phyloP scores from a whole-genome alignment of 2,329 filamentous ascomycete genomes.

The Mollisiaceae sp. region DNA sequence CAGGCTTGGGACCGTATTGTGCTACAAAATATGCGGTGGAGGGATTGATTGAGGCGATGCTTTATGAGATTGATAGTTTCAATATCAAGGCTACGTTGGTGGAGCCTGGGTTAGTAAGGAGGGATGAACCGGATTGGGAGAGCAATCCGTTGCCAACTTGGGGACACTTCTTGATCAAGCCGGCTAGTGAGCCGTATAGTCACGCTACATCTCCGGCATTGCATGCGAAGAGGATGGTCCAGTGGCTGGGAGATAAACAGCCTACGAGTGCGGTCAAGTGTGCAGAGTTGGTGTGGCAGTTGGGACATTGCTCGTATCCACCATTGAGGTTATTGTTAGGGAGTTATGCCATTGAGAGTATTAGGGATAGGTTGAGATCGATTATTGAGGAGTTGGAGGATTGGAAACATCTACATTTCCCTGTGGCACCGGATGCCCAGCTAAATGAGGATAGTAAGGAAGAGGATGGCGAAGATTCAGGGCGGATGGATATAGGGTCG shows the following conservation, averaged over 20 bases:
- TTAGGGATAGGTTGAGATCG: conserved; percentile 84
- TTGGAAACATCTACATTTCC: conserved; percentile 85
- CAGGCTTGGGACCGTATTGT: conserved; percentile 91
- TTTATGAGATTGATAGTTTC: conserved; percentile 91
- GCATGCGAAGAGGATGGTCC: conserved; percentile 88
- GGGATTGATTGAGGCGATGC: conserved; percentile 92
- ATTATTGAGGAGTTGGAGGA: conserved; percentile 96
- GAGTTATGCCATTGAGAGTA: conserved; percentile 94
- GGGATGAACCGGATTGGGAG: conserved; percentile 74
- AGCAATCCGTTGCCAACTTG: conserved; percentile 72
- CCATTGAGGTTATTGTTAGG: conserved; percentile 86
- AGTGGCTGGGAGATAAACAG: conserved; percentile 92
- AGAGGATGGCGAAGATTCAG: conserved; percentile 37
- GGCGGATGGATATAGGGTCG: conserved; percentile 27
- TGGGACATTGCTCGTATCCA: conserved; percentile 94
- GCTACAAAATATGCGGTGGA: conserved; percentile 98
- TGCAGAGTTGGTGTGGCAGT: conserved; percentile 90
- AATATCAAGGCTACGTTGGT: conserved; percentile 94
- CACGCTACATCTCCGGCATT: conserved; percentile 80
- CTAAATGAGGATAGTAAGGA: conserved; percentile 44
- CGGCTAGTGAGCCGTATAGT: conserved; percentile 80
- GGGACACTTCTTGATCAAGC: conserved; percentile 91
- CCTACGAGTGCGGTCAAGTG: conserved; percentile 93
- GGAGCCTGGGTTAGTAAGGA: conserved; percentile 84
- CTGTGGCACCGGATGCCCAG: conserved; percentile 49